Conservation (phyloP, 2,329 filamentous ascomycete genomes). For the Cryphonectria carpinicola region DNA sequence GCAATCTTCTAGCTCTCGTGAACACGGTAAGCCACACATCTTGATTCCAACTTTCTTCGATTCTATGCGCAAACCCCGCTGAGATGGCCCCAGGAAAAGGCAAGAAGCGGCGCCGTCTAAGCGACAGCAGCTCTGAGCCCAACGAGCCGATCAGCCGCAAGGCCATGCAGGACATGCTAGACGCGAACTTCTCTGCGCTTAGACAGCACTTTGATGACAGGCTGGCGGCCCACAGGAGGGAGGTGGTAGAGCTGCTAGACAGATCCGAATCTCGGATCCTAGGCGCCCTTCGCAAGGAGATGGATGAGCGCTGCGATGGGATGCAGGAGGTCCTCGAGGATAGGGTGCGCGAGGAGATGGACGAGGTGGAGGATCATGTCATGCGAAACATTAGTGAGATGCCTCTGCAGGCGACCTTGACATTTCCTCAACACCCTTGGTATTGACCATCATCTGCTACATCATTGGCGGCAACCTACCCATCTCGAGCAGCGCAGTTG, state of each 20-base stretch:
- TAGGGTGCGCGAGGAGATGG: conserved; percentile 13
- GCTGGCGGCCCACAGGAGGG: conserved; percentile 11
- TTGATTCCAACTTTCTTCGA: not conserved
- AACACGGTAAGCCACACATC: not conserved
- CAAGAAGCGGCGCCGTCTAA: conserved; percentile 17
- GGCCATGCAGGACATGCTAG: conserved; percentile 6
- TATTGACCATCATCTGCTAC: not conserved
- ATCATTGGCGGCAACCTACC: not conserved
- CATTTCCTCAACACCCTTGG: conserved; percentile 24
- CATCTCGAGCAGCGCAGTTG: not conserved
- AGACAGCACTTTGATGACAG: conserved; percentile 14
- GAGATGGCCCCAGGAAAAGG: conserved; percentile 1
- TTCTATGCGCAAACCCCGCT: not conserved
- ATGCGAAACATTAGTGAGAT: conserved; percentile 23
- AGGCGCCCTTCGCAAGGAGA: conserved; percentile 6
- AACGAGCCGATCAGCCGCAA: not conserved
- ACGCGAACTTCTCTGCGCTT: conserved; percentile 11
- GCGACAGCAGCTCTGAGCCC: conserved; percentile 2
- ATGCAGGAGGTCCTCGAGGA: not conserved
- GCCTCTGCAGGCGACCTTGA: conserved; percentile 17
- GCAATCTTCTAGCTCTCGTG: not conserved
- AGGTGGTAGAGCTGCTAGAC: conserved; percentile 11
- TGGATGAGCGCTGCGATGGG: conserved; percentile 10
- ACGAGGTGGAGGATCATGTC: conserved; percentile 17
- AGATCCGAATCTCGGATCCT: conserved; percentile 12